These are phyloP conservation scores for Picochlorum sp. DNA, from an alignment of 139 green algal species.

Conservation along the genomic window DNA sequence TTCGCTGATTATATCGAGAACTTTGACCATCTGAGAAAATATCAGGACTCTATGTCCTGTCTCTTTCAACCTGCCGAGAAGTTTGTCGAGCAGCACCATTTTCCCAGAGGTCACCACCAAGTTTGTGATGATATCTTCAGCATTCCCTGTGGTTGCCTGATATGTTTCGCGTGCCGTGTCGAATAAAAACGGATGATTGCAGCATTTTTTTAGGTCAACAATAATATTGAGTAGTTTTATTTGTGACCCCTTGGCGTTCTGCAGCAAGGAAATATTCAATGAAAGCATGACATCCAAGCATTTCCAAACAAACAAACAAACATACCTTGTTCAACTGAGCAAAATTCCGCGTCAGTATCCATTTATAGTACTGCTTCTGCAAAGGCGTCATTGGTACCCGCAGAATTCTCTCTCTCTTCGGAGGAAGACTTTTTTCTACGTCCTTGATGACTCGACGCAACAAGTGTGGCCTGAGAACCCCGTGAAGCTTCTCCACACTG, in stretches of 20 bases:
- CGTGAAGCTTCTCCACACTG: slow-evolving; percentile 34
- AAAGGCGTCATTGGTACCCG: slow-evolving; percentile 80
- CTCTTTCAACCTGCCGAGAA: slow-evolving; percentile 75
- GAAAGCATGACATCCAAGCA: no score
- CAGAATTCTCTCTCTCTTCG: slow-evolving; percentile 28
- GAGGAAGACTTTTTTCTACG: slow-evolving; percentile 49
- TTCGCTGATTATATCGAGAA: slow-evolving; percentile 87
- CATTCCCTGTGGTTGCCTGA: slow-evolving; percentile 16
- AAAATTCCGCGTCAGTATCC: slow-evolving; percentile 91
- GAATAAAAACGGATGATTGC: slow-evolving; percentile 69
- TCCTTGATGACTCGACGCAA: slow-evolving; percentile 59
- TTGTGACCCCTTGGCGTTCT: neutral
- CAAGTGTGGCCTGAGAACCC: slow-evolving; percentile 72
- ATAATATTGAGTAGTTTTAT: slow-evolving; percentile 66
- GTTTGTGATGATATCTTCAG: slow-evolving; percentile 40
- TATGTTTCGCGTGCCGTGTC: neutral
- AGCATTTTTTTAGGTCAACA: slow-evolving; percentile 89
- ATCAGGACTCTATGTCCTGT: slow-evolving; percentile 83
- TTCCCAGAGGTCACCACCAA: slow-evolving; percentile 62
- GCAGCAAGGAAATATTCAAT: no score
- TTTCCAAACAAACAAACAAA: neutral
- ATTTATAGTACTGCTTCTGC: slow-evolving; percentile 95
- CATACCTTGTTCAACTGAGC: slow-evolving; percentile 83
- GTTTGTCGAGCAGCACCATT: slow-evolving; percentile 92
- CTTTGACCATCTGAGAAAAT: slow-evolving; percentile 81